Evolutionary conservation across 2,329 filamentous ascomycete species (phyloP), one percentile per base, ranked within the genome.

Genomic region (Aureobasidium sp.): DNA sequence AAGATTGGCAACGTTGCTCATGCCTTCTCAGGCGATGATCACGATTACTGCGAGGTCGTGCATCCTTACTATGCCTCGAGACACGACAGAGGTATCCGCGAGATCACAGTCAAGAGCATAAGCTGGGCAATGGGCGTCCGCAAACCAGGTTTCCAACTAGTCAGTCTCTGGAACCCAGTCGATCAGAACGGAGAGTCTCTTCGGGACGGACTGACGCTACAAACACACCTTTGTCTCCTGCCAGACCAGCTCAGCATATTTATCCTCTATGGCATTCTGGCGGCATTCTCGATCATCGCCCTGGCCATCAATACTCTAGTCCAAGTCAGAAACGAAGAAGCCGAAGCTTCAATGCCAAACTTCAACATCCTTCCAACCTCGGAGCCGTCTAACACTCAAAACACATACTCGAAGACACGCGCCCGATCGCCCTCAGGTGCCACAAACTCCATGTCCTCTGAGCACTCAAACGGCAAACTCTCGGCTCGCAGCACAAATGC

Each of bases 91-190:
- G 78, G 77, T 6, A 79, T 84, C 27, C 74, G 76, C 27, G 94
- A 99, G 73, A 95, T 97, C 66, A 99, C 94, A 0, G 91, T 97
- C 68, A 99, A 99, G 77, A 92, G 88, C 70, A 85, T 95, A 67
- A 95, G 87, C 70, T 96, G 93, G 91, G 91, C 91, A 20, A 97
- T 97, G 94, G 92, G 94, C 9, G 89, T 99, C 1, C 84, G 90
- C 0, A 87, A 83, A 6, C 94, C 94, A 0, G 94, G 91, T 0
- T 94, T 99, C 67, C 79, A 94, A 65, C 86, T 97, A 77, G 83
- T 91, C 44, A 96, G 91, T 72, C 79, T 99, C 62, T 97, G 91
- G 84, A 97, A 99, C 71, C 94, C 94, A 0, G 81, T 97, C 61
- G 88, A 92, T 68, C 77, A 76, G 13, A 63, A 67, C 17, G 74